A percentile compares a stretch with the other conserved stretches of the same genome.
Evolutionary conservation across 305 asterid genomes (phyloP).

Genomic region (Solanum hybrid): DNA sequence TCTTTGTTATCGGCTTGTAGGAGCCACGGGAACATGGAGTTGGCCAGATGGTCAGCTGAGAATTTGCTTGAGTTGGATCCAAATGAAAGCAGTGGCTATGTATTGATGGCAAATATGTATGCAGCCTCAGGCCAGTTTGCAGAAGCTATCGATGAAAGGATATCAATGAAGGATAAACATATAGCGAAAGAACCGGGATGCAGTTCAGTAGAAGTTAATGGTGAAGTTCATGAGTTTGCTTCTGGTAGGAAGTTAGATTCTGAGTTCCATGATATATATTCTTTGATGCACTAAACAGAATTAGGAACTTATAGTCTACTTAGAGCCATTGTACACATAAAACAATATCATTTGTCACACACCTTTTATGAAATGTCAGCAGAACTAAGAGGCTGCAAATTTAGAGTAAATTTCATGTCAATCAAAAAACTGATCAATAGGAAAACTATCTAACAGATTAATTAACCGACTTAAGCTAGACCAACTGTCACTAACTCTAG

Average conservation of each 20-base stretch:
- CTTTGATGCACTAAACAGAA: not conserved
- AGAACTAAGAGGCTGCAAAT: too few relatives aligned
- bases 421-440: too few relatives aligned
- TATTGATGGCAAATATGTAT: conserved; percentile 48
- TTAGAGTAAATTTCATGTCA: too few relatives aligned
- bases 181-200: not conserved
- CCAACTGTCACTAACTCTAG: too few relatives aligned
- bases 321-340: too few relatives aligned
- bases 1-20: conserved; percentile 41
- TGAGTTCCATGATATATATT: not conserved
- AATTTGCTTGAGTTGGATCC: conserved; percentile 33
- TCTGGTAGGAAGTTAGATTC: not conserved
- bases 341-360: too few relatives aligned
- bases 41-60: conserved; percentile 45
- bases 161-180: conserved; percentile 19
- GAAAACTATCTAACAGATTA: too few relatives aligned
- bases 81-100: conserved; percentile 42
- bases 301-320: too few relatives aligned
- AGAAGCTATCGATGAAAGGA: conserved; percentile 44
- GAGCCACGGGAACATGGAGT: conserved; percentile 20
- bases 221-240: not conserved
- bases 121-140: conserved; percentile 44
- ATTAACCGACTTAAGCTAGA: too few relatives aligned
- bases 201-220: not conserved
- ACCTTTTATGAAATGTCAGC: too few relatives aligned